phyloP scores from a whole-genome alignment of 495 filamentous ascomycete genomes.

The Talaromyces borbonicus region DNA sequence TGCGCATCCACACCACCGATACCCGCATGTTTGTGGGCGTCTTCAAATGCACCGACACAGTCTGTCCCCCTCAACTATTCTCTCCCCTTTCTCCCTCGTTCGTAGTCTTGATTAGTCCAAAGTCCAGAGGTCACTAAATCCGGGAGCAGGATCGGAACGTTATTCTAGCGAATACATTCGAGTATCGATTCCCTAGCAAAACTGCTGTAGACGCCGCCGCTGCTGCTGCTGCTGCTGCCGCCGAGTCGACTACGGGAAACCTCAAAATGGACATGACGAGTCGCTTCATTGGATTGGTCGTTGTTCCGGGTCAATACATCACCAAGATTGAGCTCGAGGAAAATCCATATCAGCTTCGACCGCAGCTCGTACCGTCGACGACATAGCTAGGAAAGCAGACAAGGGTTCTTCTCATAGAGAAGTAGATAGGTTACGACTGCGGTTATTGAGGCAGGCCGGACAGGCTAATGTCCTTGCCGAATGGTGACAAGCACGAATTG shows the following conservation, averaged over 20 bases:
- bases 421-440: neutral
- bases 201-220: conserved; percentile 38
- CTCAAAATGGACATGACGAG: conserved; percentile 65
- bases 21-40: conserved; percentile 78
- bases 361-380: no score
- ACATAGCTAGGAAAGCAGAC: neutral
- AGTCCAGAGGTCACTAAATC: no score
- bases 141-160: conserved; percentile 63
- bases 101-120: neutral
- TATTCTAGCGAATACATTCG: conserved; percentile 73
- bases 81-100: no score
- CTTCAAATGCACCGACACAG: conserved; percentile 92
- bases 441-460: neutral
- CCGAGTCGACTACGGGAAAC: conserved; percentile 13
- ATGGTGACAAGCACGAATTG: neutral
- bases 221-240: conserved; percentile 22
- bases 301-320: conserved; percentile 79
- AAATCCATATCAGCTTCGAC: conserved; percentile 13
- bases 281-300: conserved; percentile 80
- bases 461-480: no score
- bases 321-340: conserved; percentile 84
- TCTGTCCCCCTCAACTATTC: conserved; percentile 34
- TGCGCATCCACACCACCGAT: conserved; percentile 78
- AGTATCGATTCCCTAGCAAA: conserved; percentile 67
- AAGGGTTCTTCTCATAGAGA: neutral